Evolutionary conservation across 208 protist species (phyloP), one percentile per base, ranked within the genome.

Genomic region (Acanthamoeba healyi): DNA sequence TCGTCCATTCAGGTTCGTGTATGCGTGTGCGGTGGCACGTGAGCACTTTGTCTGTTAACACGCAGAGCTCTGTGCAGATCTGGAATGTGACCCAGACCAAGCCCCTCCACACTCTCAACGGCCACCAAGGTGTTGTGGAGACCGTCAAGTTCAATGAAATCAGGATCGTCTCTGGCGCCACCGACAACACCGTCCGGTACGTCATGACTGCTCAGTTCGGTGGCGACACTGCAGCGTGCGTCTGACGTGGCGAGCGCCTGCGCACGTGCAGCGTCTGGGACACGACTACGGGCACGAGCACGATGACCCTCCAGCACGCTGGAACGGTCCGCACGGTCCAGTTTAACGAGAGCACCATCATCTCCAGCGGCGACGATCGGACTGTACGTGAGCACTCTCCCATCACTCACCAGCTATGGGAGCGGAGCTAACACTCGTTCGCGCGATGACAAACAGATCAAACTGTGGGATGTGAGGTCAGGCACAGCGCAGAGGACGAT

Each of bases 11-110:
- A 74, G 86, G 58, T 92, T 63, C 51, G 26, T 54, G 49, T 36
- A 19, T 63, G 26, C 40, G 40, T 82, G 40, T 65, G 10, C 17
- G 15, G 54, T 15, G 17, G 7, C 12, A 24, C 10, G 54, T 61
- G 54, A 15, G 54, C 15, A 17, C 54, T 17, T 3, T 26, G 54
- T 61, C 10, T 15, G 10, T 17, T 3, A 22, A 24, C 24, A 65
- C 24, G 22, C 22, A n/a, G 24, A 19, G 22, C 22, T 65, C 36
- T 44, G 26, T 34, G 9, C 40, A 91, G 84, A 49, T 91, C 34
- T 93, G 88, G 88, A 93, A 79, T 44, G 88, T 93, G 29, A 93
- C 34, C 34, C 56, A 93, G 44, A 63, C 88, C 26, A 93, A 93
- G 88, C 88, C 88, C 14, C 65, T 93, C 4, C 88, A 93, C 34